Percentiles rank a stretch among this genome's conserved stretches.
phyloP scores from a whole-genome alignment of 2,329 filamentous ascomycete species.

The Phaeophleospora eucalypticola region DNA sequence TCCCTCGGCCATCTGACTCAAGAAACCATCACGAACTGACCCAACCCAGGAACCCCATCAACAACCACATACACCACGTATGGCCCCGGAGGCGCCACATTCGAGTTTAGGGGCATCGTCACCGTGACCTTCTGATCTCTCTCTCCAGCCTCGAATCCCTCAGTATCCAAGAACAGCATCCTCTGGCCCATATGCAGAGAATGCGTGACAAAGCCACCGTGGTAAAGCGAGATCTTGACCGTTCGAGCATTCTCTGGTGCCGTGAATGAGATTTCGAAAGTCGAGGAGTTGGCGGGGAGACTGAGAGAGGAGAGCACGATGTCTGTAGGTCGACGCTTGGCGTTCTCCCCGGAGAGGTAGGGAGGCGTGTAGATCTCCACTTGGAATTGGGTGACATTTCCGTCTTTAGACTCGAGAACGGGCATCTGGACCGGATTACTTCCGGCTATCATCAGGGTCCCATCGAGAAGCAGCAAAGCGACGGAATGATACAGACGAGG shows the following conservation, averaged over 20 bases:
- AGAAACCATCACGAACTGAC: constrained; percentile 47
- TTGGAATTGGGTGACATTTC: constrained; percentile 57
- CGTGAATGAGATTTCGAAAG: constrained; percentile 48
- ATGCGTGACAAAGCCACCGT: constrained; percentile 60
- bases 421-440: constrained; percentile 60
- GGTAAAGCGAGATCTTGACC: constrained; percentile 52
- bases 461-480: constrained; percentile 56
- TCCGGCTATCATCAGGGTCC: constrained; percentile 56
- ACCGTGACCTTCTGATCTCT: constrained; percentile 47
- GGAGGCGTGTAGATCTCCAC: constrained; percentile 60
- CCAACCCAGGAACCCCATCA: constrained; percentile 52
- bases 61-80: constrained; percentile 58
- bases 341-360: constrained; percentile 53
- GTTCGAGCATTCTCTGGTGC: constrained; percentile 40
- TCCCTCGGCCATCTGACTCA: not conserved
- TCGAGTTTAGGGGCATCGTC: constrained; percentile 51
- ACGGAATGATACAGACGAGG: constrained; percentile 58
- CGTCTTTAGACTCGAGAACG: constrained; percentile 39
- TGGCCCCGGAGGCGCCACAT: constrained; percentile 54
- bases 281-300: constrained; percentile 42
- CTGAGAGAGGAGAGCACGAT: constrained; percentile 44
- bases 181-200: constrained; percentile 59
- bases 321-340: constrained; percentile 45
- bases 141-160: constrained; percentile 43
- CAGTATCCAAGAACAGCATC: constrained; percentile 51